These are phyloP conservation scores for Leccinum pachyderme DNA, from an alignment of 1,284 basidiomycete genomes.

Conservation along the genomic window DNA sequence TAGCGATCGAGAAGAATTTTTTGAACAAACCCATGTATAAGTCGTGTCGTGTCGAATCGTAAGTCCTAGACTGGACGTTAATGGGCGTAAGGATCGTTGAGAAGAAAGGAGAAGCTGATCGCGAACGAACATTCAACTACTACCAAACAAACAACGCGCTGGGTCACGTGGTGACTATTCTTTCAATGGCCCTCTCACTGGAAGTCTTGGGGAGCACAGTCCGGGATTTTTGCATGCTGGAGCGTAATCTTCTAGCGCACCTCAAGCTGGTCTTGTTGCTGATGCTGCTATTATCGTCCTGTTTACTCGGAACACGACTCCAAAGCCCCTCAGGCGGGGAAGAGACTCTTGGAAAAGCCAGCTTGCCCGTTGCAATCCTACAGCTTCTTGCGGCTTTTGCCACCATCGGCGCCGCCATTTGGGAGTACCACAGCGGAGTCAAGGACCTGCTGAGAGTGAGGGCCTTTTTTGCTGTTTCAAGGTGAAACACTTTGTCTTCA, in stretches of 20 bases:
- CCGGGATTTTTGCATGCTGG: constrained; percentile 73
- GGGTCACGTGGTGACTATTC: constrained; percentile 26
- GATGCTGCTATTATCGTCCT: constrained; percentile 58
- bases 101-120: constrained; percentile 8
- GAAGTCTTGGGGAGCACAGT: constrained; percentile 47
- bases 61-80: constrained; percentile 21
- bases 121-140: constrained; percentile 40
- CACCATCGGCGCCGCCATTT: constrained; percentile 55
- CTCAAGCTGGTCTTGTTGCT: constrained; percentile 64
- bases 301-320: constrained; percentile 58
- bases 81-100: constrained; percentile 28
- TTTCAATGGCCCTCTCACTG: constrained; percentile 23
- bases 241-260: constrained; percentile 68
- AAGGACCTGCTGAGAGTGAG: constrained; percentile 53
- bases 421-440: constrained; percentile 61
- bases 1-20: constrained; percentile 66
- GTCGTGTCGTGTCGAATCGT: constrained; percentile 32
- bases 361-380: constrained; percentile 36
- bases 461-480: constrained; percentile 57
- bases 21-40: constrained; percentile 64
- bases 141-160: constrained; percentile 46
- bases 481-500: constrained; percentile 42
- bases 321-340: constrained; percentile 36
- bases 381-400: constrained; percentile 50
- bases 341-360: constrained; percentile 15